These are phyloP conservation scores for Cercospora sp. DNA, from an alignment of 2,329 filamentous ascomycete species.

Conservation along the genomic window DNA sequence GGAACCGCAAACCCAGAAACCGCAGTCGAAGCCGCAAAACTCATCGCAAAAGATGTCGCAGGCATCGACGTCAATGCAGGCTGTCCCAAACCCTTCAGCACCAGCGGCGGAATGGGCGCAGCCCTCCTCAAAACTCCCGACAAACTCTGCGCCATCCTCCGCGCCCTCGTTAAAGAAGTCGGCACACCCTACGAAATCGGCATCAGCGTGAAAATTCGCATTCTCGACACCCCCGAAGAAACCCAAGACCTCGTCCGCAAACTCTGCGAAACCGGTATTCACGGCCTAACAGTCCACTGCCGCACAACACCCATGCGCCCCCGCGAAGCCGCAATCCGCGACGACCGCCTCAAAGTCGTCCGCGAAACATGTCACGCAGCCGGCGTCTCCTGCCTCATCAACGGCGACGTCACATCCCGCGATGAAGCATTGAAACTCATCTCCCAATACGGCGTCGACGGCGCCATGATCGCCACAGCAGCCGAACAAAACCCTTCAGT, in stretches of 20 bases:
- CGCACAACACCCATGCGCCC: conserved; percentile 95
- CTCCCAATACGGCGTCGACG: conserved; percentile 79
- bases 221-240: conserved; percentile 73
- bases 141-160: conserved; percentile 76
- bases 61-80: conserved; percentile 97
- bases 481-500: conserved; percentile 90
- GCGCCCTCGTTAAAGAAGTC: conserved; percentile 77
- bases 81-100: conserved; percentile 97
- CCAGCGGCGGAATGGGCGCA: conserved; percentile 90
- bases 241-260: conserved; percentile 76
- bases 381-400: conserved; percentile 92
- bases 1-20: conserved; percentile 80
- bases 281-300: conserved; percentile 88
- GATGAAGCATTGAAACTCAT: conserved; percentile 72
- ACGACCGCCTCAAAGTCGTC: conserved; percentile 76
- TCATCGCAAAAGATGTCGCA: conserved; percentile 83
- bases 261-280: conserved; percentile 85
- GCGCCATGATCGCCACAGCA: conserved; percentile 93
- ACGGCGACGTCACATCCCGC: conserved; percentile 80
- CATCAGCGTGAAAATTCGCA: conserved; percentile 93
- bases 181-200: conserved; percentile 78
- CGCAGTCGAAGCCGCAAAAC: conserved; percentile 78
- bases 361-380: conserved; percentile 75
- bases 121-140: conserved; percentile 85
- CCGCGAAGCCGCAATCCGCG: conserved; percentile 77